phyloP scores from a whole-genome alignment of 768 basidiomycete species.

The Tylopilus subfusipes region DNA sequence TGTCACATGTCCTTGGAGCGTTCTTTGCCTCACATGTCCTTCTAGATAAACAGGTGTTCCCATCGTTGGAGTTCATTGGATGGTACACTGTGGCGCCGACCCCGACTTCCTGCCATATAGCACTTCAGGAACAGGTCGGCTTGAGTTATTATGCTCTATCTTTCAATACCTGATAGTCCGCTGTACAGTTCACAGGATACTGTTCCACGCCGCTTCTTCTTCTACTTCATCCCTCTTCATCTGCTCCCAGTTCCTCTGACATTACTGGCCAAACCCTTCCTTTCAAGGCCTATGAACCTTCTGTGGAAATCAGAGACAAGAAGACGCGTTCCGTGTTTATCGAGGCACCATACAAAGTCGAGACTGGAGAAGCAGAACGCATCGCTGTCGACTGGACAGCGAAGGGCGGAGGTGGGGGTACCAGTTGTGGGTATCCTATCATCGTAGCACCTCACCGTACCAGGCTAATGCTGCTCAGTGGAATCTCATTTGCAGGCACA shows the following conservation, averaged over 20 bases:
- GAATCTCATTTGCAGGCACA: slow-evolving; percentile 89
- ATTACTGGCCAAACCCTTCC: slow-evolving; percentile 76
- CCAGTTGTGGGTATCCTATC: slow-evolving; percentile 56
- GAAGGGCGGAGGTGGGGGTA: slow-evolving; percentile 77
- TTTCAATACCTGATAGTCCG: background rate
- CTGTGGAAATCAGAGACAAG: slow-evolving; percentile 78
- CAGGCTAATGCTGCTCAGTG: slow-evolving; percentile 47
- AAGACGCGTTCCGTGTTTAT: slow-evolving; percentile 77
- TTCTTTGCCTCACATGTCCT: slow-evolving; percentile 5
- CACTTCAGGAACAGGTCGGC: slow-evolving; percentile 79
- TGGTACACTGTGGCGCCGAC: slow-evolving; percentile 91
- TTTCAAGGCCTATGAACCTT: slow-evolving; percentile 90
- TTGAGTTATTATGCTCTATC: background rate
- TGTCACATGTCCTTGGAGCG: slow-evolving; percentile 18
- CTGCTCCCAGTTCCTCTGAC: slow-evolving; percentile 42
- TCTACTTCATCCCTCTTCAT: slow-evolving; percentile 57
- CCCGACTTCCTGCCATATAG: slow-evolving; percentile 72
- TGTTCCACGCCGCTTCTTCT: slow-evolving; percentile 90
- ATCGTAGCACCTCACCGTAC: background rate
- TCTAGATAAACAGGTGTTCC: slow-evolving; percentile 96
- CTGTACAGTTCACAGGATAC: slow-evolving; percentile 69
- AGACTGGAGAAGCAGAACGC: slow-evolving; percentile 97
- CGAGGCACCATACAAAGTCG: slow-evolving; percentile 82
- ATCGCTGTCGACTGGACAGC: slow-evolving; percentile 98
- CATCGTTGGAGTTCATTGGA: slow-evolving; percentile 93